A percentile compares a stretch with the other conserved stretches of the same genome.
phyloP scores from a whole-genome alignment of 106 monocot species.

The Gastrodia elata region DNA sequence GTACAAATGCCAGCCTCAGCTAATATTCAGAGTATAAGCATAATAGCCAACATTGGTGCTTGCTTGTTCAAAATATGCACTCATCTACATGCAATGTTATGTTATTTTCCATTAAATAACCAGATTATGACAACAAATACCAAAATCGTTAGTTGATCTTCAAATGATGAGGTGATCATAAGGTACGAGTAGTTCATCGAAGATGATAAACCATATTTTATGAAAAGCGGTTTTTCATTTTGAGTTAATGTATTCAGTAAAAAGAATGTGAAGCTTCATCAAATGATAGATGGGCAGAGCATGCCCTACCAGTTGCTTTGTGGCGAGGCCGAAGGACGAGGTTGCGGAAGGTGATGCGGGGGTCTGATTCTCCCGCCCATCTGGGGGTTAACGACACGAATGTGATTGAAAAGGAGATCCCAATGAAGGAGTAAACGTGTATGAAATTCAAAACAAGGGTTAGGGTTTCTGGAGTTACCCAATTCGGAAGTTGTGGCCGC shows the following conservation, averaged over 20 bases:
- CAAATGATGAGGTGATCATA: neutral
- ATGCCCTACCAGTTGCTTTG: slow-evolving; percentile 49
- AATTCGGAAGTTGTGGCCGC: slow-evolving; percentile 67
- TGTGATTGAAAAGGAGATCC: neutral
- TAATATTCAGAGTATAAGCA: neutral
- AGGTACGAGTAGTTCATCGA: neutral
- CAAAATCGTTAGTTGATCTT: too few relatives aligned
- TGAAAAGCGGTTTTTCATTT: neutral
- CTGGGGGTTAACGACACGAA: slow-evolving; percentile 19
- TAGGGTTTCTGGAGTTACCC: slow-evolving; percentile 56
- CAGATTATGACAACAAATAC: neutral
- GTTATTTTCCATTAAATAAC: neutral
- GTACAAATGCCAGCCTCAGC: neutral
- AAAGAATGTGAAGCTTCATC: neutral
- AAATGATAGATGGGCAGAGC: neutral
- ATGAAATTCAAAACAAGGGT: slow-evolving; percentile 9
- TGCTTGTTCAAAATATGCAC: neutral
- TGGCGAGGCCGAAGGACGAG: slow-evolving; percentile 91
- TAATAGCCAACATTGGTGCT: neutral
- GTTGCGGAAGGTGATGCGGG: slow-evolving; percentile 76
- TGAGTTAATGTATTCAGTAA: neutral
- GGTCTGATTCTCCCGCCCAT: slow-evolving; percentile 92
- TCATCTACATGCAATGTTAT: neutral
- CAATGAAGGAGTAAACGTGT: neutral
- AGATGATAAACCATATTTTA: neutral